These are phyloP conservation scores for Sphaerobolus stellatus DNA, from an alignment of 1,284 basidiomycete genomes.

Conservation along the genomic window DNA sequence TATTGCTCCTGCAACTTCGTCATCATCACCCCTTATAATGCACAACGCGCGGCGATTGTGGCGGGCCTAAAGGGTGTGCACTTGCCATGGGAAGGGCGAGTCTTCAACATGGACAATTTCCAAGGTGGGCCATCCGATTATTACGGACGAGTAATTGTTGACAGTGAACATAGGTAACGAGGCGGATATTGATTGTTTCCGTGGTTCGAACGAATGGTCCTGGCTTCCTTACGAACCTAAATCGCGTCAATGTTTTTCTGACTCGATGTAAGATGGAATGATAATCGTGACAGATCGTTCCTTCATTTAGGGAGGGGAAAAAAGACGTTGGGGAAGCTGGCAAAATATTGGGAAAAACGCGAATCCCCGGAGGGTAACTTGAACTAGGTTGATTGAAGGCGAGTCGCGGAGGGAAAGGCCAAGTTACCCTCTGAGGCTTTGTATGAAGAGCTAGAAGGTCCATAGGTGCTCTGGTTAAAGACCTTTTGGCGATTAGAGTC, in stretches of 20 bases:
- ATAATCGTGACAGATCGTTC: conserved; percentile 56
- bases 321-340: conserved; percentile 34
- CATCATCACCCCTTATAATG: conserved; percentile 72
- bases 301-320: conserved; percentile 44
- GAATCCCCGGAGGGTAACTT: neutral
- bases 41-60: conserved; percentile 56
- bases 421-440: no score
- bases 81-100: conserved; percentile 42
- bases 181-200: conserved; percentile 58
- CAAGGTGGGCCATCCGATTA: conserved; percentile 45
- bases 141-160: neutral
- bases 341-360: conserved; percentile 20
- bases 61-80: conserved; percentile 37
- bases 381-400: conserved; percentile 25
- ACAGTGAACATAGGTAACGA: conserved; percentile 50
- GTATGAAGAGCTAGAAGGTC: no score
- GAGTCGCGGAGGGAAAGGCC: conserved; percentile 15
- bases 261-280: conserved; percentile 62
- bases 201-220: conserved; percentile 56
- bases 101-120: conserved; percentile 67
- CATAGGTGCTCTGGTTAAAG: no score
- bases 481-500: no score
- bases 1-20: conserved; percentile 47
- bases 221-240: conserved; percentile 57
- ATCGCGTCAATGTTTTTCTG: conserved; percentile 69